Conservation (phyloP, 2,329 filamentous ascomycete genomes). For the Eurotiales sp. region DNA sequence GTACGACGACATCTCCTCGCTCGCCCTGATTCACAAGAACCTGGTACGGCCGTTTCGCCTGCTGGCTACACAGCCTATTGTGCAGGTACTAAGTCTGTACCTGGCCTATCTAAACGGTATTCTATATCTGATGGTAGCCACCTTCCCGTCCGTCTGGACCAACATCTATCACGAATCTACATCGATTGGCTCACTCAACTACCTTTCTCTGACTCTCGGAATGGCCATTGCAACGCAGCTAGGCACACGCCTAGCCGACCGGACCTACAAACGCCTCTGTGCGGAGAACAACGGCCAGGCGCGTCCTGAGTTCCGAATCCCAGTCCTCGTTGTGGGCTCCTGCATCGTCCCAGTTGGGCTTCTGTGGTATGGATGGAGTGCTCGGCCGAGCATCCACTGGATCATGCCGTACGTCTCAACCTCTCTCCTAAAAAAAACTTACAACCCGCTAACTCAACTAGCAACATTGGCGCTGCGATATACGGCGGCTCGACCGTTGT, state of each 20-base stretch:
- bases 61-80: conserved; percentile 55
- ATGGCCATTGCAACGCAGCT: conserved; percentile 31
- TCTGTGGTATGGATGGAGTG: conserved; percentile 58
- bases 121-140: conserved; percentile 48
- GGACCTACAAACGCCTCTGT: conserved; percentile 26
- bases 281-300: conserved; percentile 38
- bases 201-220: conserved; percentile 49
- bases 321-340: conserved; percentile 53
- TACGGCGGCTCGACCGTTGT: not conserved
- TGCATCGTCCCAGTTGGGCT: conserved; percentile 54
- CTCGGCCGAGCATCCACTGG: conserved; percentile 52
- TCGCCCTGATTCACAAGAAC: not conserved
- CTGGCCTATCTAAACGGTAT: conserved; percentile 46
- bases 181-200: conserved; percentile 44
- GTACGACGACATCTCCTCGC: conserved; percentile 23
- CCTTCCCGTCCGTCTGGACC: conserved; percentile 50
- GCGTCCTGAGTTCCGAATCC: conserved; percentile 49
- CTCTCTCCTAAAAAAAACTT: not conserved
- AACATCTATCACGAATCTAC: conserved; percentile 46
- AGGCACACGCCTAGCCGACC: conserved; percentile 32
- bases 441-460: not conserved
- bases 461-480: not conserved
- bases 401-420: conserved; percentile 43
- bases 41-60: conserved; percentile 48
- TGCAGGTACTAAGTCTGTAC: conserved; percentile 47